These are phyloP conservation scores for Saxispiralis lemnorum DNA, from an alignment of 495 filamentous ascomycete genomes.

Conservation along the genomic window DNA sequence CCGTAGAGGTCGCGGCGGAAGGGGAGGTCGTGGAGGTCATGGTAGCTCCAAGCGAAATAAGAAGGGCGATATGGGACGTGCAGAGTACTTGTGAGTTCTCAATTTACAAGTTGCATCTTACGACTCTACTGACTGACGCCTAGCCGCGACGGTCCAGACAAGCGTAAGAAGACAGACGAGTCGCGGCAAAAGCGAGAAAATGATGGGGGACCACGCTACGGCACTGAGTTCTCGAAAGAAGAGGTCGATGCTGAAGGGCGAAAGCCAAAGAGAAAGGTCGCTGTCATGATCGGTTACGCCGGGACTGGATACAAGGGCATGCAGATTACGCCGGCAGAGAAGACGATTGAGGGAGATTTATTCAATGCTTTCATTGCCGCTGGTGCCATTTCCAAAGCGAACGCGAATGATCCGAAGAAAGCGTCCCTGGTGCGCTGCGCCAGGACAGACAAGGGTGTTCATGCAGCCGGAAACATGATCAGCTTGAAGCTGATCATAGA, in stretches of 20 bases:
- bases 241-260: conserved; percentile 73
- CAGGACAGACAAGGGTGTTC: conserved; percentile 91
- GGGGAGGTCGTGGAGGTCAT: conserved; percentile 9
- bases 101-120: conserved; percentile 9
- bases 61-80: conserved; percentile 49
- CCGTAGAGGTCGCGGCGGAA: neutral
- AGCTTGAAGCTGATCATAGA: conserved; percentile 92
- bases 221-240: conserved; percentile 46
- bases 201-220: conserved; percentile 29
- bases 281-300: conserved; percentile 83
- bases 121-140: conserved; percentile 32
- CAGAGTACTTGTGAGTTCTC: conserved; percentile 41
- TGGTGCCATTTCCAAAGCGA: conserved; percentile 87
- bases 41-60: conserved; percentile 27
- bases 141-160: conserved; percentile 41
- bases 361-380: conserved; percentile 79
- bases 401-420: conserved; percentile 91
- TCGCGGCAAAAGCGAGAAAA: conserved; percentile 25
- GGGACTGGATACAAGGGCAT: conserved; percentile 96
- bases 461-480: conserved; percentile 89
- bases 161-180: conserved; percentile 43
- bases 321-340: conserved; percentile 56
- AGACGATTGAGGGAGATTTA: conserved; percentile 93
- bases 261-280: conserved; percentile 85
- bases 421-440: conserved; percentile 86